phyloP scores from a whole-genome alignment of 1,284 basidiomycete species.

The Tilletia setariae region DNA sequence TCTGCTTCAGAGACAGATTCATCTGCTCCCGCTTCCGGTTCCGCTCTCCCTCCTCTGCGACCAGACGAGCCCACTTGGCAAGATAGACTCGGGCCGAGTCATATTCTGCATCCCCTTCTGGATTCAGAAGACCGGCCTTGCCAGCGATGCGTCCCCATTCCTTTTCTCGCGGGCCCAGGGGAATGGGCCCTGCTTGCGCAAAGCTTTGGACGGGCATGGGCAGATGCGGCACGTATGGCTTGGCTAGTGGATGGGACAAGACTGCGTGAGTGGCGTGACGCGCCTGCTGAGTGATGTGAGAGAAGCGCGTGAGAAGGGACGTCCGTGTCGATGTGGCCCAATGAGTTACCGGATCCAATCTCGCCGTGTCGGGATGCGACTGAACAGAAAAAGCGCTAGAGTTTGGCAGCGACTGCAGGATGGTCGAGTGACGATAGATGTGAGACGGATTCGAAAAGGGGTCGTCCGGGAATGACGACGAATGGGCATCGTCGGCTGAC shows the following conservation, averaged over 20 bases:
- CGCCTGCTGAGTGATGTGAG: slow-evolving; percentile 46
- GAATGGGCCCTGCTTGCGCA: slow-evolving; percentile 48
- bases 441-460: slow-evolving; percentile 22
- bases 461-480: slow-evolving; percentile 28
- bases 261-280: slow-evolving; percentile 42
- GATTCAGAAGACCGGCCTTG: slow-evolving; percentile 20
- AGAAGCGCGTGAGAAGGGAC: slow-evolving; percentile 45
- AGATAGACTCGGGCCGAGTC: slow-evolving; percentile 93
- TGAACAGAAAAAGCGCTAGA: slow-evolving; percentile 16
- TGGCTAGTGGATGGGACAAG: slow-evolving; percentile 37
- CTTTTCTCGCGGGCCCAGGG: slow-evolving; percentile 36
- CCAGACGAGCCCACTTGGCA: slow-evolving; percentile 91
- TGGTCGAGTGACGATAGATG: slow-evolving; percentile 6
- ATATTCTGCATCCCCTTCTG: slow-evolving; percentile 59
- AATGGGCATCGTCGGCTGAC: slow-evolving; percentile 24
- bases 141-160: slow-evolving; percentile 37
- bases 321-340: slow-evolving; percentile 48
- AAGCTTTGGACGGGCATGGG: slow-evolving; percentile 37
- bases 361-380: slow-evolving; percentile 19
- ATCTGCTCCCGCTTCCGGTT: slow-evolving; percentile 35
- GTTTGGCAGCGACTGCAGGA: slow-evolving; percentile 28
- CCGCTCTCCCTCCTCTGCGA: slow-evolving; percentile 60
- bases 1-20: slow-evolving; percentile 1
- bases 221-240: slow-evolving; percentile 37
- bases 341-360: slow-evolving; percentile 37